These are phyloP conservation scores for Stenogyne calaminthoides DNA, from an alignment of 305 asterid genomes.

Conservation along the genomic window DNA sequence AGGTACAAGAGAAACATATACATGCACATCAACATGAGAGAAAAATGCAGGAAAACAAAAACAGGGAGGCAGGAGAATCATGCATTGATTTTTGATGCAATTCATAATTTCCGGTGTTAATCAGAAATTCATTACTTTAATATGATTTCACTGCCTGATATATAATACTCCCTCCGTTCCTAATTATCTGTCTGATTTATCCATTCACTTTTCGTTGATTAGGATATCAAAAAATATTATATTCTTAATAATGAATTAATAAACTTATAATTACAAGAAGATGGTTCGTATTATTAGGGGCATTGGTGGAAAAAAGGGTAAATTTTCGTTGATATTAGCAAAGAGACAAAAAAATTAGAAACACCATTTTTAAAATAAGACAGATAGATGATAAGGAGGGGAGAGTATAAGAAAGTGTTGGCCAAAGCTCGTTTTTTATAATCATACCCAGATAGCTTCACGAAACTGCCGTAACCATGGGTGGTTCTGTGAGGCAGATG, in stretches of 20 bases:
- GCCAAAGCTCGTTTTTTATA: neutral
- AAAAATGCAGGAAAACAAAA: neutral
- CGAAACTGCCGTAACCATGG: slow-evolving; percentile 67
- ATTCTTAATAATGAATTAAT: too few relatives aligned
- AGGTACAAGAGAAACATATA: neutral
- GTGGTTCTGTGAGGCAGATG: slow-evolving; percentile 52
- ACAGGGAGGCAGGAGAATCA: neutral
- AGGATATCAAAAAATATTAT: too few relatives aligned
- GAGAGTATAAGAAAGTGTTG: neutral
- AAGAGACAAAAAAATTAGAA: too few relatives aligned
- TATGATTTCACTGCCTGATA: neutral
- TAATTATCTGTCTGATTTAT: too few relatives aligned
- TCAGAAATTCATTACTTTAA: slow-evolving; percentile 1
- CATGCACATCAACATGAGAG: neutral
- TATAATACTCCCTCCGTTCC: neutral
- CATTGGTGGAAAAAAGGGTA: too few relatives aligned
- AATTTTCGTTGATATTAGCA: too few relatives aligned
- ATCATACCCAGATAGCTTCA: slow-evolving; percentile 88
- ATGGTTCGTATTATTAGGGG: too few relatives aligned
- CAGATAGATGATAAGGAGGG: too few relatives aligned
- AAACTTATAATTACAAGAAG: too few relatives aligned
- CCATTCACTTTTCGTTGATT: too few relatives aligned
- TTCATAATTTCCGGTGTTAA: neutral
- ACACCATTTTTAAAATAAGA: too few relatives aligned
- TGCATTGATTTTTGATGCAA: neutral